These are phyloP conservation scores for Yarrowia sp. DNA, from an alignment of 805 yeast species.

Conservation along the genomic window DNA sequence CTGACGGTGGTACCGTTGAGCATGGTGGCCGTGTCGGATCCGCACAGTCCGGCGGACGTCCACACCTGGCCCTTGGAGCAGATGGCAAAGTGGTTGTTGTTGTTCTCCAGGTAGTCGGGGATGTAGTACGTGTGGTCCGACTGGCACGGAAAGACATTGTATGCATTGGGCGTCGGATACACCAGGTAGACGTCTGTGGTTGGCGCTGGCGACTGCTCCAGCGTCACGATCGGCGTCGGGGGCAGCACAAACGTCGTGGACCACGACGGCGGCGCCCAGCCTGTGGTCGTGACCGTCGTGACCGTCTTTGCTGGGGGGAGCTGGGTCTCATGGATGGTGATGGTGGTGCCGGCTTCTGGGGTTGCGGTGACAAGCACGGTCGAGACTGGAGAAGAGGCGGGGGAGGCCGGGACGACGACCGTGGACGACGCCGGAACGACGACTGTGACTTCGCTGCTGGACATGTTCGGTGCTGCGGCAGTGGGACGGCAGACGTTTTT, in stretches of 20 bases:
- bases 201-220: slow-evolving; percentile 9
- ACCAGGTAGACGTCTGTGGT: slow-evolving; percentile 19
- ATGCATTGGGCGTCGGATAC: slow-evolving; percentile 17
- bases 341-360: background rate
- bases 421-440: background rate
- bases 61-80: slow-evolving; percentile 22
- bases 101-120: slow-evolving; percentile 15
- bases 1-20: background rate
- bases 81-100: slow-evolving; percentile 28
- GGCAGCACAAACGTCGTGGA: background rate
- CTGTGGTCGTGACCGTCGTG: slow-evolving; percentile 6
- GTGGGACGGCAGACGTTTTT: background rate
- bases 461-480: background rate
- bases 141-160: slow-evolving; percentile 25
- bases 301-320: background rate
- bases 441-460: background rate
- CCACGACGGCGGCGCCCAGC: slow-evolving; percentile 20
- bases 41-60: slow-evolving; percentile 6
- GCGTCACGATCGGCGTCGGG: background rate
- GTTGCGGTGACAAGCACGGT: background rate
- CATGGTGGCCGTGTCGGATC: background rate
- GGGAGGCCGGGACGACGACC: background rate
- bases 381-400: background rate
- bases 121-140: slow-evolving; percentile 23
- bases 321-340: background rate